phyloP scores from a whole-genome alignment of 108 stramenopile genomes.

The Skeletonema menzelii region DNA sequence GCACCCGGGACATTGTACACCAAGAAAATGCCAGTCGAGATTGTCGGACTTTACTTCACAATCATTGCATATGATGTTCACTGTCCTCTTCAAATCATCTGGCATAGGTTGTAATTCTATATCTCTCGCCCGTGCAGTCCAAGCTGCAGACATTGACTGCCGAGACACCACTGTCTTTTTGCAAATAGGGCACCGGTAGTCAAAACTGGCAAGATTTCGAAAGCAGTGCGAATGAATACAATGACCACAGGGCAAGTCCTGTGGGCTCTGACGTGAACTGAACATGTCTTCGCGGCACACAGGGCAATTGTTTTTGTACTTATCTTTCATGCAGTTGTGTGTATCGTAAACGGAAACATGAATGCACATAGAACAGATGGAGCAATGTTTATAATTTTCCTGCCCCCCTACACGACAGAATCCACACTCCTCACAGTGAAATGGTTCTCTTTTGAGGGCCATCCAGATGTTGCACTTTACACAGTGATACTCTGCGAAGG shows the following conservation, averaged over 20 bases:
- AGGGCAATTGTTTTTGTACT: constrained; percentile 57
- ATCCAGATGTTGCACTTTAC: constrained; percentile 51
- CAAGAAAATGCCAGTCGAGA: constrained; percentile 83
- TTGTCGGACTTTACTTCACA: constrained; percentile 69
- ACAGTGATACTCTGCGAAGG: constrained; percentile 48
- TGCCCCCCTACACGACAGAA: constrained; percentile 51
- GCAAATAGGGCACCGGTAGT: constrained; percentile 89
- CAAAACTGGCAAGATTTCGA: constrained; percentile 84
- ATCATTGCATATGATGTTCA: constrained; percentile 88
- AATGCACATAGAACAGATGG: constrained; percentile 50
- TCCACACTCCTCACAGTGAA: constrained; percentile 52
- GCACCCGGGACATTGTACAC: constrained; percentile 81
- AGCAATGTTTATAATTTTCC: constrained; percentile 45
- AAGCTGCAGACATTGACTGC: constrained; percentile 75
- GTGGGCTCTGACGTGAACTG: constrained; percentile 64
- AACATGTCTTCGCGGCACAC: constrained; percentile 61
- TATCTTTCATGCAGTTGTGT: constrained; percentile 50
- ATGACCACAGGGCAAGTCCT: constrained; percentile 88
- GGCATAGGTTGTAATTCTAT: constrained; percentile 91
- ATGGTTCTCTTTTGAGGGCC: constrained; percentile 32
- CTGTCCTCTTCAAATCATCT: constrained; percentile 69
- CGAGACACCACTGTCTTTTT: constrained; percentile 84
- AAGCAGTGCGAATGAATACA: constrained; percentile 89
- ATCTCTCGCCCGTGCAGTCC: constrained; percentile 81
- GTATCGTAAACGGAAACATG: constrained; percentile 21